A percentile compares a stretch with the other conserved stretches of the same genome.
These are phyloP conservation scores for Euphorbia corollata DNA, from an alignment of 441 rosid species.

Conservation along the genomic window DNA sequence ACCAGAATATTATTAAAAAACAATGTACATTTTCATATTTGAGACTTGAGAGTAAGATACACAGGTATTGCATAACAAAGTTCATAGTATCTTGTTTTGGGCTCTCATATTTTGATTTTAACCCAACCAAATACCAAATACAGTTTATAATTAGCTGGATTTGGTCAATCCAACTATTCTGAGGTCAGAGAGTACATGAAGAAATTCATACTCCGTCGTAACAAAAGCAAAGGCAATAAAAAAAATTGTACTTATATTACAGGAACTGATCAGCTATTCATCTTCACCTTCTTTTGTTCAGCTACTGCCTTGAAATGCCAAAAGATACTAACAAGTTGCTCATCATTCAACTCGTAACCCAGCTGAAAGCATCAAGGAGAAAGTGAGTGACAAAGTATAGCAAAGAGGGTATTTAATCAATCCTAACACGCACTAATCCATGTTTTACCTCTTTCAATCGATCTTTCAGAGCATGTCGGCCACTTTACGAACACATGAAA, in stretches of 20 bases:
- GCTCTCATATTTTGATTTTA: neutral
- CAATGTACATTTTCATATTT: neutral
- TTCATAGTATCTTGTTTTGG: neutral
- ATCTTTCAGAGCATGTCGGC: slow-evolving; percentile 82
- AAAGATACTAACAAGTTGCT: slow-evolving; percentile 62
- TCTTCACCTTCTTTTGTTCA: slow-evolving; percentile 73
- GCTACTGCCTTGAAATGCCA: slow-evolving; percentile 86
- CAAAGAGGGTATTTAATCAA: slow-evolving; percentile 14
- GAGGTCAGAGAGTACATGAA: neutral
- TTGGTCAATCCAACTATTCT: neutral
- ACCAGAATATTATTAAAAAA: neutral
- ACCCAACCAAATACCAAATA: neutral
- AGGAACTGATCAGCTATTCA: neutral
- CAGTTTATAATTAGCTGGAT: neutral
- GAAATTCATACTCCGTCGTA: neutral
- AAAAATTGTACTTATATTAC: neutral
- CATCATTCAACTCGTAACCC: slow-evolving; percentile 72
- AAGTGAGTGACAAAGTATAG: slow-evolving; percentile 7
- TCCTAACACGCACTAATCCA: neutral
- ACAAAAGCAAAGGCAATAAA: neutral
- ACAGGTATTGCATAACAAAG: neutral
- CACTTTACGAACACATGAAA: slow-evolving; percentile 40
- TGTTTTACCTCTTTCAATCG: slow-evolving; percentile 66
- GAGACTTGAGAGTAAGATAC: neutral
- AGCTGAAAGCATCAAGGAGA: slow-evolving; percentile 42